Percentiles rank a stretch among this genome's conserved stretches.
Evolutionary conservation across 2,329 filamentous ascomycete genomes (phyloP).

Genomic region (Ceratocystis eucalypticola): DNA sequence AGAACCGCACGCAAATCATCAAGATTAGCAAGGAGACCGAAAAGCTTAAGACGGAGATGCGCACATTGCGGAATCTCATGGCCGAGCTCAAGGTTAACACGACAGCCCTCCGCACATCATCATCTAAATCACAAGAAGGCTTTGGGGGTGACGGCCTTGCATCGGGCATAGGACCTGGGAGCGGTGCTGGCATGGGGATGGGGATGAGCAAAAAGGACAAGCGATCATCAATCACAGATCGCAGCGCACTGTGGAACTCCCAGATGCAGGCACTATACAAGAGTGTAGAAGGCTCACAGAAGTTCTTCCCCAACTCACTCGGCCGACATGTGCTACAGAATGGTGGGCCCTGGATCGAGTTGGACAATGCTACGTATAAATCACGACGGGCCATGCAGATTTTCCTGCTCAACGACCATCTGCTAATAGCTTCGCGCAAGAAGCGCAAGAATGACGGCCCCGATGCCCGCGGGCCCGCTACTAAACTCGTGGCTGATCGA

Average conservation of each 20-base stretch:
- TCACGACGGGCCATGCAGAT: slow-evolving; percentile 78
- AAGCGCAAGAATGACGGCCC: slow-evolving; percentile 71
- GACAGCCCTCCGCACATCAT: slow-evolving; percentile 48
- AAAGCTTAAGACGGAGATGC: slow-evolving; percentile 93
- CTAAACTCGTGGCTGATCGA: slow-evolving; percentile 79
- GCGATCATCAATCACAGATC: slow-evolving; percentile 71
- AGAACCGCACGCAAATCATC: slow-evolving; percentile 96
- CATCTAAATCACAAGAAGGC: slow-evolving; percentile 34
- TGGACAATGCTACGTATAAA: slow-evolving; percentile 96
- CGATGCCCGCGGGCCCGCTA: slow-evolving; percentile 39
- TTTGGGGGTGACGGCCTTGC: slow-evolving; percentile 37
- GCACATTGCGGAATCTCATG: slow-evolving; percentile 78
- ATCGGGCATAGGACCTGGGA: slow-evolving; percentile 31
- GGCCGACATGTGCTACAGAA: slow-evolving; percentile 93
- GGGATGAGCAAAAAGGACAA: slow-evolving; percentile 60
- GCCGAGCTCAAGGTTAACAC: slow-evolving; percentile 76
- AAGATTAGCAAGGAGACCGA: slow-evolving; percentile 99
- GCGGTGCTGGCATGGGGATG: slow-evolving; percentile 33
- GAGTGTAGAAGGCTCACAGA: slow-evolving; percentile 93
- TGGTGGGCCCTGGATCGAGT: slow-evolving; percentile 84
- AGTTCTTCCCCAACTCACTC: slow-evolving; percentile 78
- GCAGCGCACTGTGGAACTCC: slow-evolving; percentile 53
- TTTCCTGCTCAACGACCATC: slow-evolving; percentile 85
- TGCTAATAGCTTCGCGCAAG: slow-evolving; percentile 81
- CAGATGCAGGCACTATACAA: slow-evolving; percentile 81